These are phyloP conservation scores for Papiliotrema nemorosa DNA, from an alignment of 1,284 basidiomycete genomes.

Conservation along the genomic window DNA sequence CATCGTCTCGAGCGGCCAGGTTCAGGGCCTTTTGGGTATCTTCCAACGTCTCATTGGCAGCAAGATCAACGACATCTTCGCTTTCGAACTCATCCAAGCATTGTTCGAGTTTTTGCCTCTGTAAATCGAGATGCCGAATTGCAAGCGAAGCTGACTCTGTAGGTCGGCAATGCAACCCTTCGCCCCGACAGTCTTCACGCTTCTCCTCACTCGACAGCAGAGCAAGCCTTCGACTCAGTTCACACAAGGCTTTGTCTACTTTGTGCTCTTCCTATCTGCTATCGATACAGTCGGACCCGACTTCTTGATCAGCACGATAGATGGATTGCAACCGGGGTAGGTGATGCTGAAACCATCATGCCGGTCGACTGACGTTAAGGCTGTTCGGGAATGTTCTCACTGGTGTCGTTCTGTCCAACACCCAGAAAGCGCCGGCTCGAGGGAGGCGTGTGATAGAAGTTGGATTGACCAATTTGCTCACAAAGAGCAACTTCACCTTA, in stretches of 20 bases:
- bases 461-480: conserved; percentile 77
- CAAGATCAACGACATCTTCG: conserved; percentile 84
- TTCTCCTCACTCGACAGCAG: conserved; percentile 80
- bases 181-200: conserved; percentile 73
- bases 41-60: conserved; percentile 87
- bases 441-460: conserved; percentile 80
- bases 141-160: conserved; percentile 9
- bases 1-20: conserved; percentile 71
- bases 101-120: conserved; percentile 69
- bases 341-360: conserved; percentile 36
- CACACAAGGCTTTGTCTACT: conserved; percentile 75
- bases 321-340: conserved; percentile 81
- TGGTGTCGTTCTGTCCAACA: conserved; percentile 76
- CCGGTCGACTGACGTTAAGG: conserved; percentile 52
- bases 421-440: conserved; percentile 71
- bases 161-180: conserved; percentile 69
- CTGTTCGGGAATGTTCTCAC: conserved; percentile 79
- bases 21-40: conserved; percentile 79
- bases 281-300: conserved; percentile 75
- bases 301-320: conserved; percentile 69
- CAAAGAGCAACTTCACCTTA: conserved; percentile 66
- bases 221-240: conserved; percentile 86
- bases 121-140: conserved; percentile 54
- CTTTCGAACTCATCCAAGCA: conserved; percentile 81
- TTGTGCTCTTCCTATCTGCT: conserved; percentile 71